These are phyloP conservation scores for Ajuga chamaepitys DNA, from an alignment of 257 asterid species.

Conservation along the genomic window DNA sequence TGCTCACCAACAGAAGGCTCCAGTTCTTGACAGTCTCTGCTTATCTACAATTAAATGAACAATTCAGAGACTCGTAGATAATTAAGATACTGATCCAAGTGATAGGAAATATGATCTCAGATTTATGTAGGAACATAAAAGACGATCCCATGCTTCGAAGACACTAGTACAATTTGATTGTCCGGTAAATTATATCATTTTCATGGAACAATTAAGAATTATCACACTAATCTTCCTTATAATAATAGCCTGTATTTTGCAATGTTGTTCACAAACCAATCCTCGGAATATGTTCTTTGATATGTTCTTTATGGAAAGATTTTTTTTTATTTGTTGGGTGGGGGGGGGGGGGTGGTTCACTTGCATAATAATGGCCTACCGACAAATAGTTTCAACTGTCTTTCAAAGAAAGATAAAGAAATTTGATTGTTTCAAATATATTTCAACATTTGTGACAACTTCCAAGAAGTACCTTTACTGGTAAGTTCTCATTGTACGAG, in stretches of 20 bases:
- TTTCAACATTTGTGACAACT: not conserved
- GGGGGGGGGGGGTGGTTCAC: no score
- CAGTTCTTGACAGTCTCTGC: constrained; percentile 92
- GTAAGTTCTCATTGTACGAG: constrained; percentile 78
- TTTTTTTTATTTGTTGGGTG: not conserved
- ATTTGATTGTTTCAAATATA: constrained; percentile 1
- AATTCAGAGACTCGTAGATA: not conserved
- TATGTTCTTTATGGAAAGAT: not conserved
- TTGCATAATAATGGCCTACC: not conserved
- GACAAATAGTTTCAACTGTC: not conserved
- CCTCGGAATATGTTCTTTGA: not conserved
- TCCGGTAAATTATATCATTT: not conserved
- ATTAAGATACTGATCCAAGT: not conserved
- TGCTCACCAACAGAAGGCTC: constrained; percentile 88
- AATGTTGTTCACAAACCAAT: not conserved
- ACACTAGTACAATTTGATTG: not conserved
- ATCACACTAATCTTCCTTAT: not conserved
- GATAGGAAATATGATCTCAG: not conserved
- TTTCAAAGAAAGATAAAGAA: not conserved
- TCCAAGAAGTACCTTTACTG: constrained; percentile 65
- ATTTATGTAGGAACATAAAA: not conserved
- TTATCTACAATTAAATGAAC: constrained; percentile 57
- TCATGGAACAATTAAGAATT: not conserved
- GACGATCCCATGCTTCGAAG: not conserved
- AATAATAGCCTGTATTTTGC: not conserved